Conservation (phyloP, 495 filamentous ascomycete species). For the Penicillium canariense region DNA sequence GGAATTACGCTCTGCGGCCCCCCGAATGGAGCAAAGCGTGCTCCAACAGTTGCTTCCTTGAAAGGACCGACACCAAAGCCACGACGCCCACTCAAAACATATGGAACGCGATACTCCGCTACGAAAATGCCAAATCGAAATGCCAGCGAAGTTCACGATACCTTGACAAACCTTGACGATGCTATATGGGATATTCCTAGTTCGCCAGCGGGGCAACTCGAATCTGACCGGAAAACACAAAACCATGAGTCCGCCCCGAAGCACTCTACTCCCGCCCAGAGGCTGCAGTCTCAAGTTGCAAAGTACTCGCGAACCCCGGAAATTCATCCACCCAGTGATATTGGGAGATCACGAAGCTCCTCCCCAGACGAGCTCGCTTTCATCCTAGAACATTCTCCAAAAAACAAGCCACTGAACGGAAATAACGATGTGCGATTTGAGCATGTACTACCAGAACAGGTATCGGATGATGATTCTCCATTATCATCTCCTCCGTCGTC, state of each 20-base stretch:
- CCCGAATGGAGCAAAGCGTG: neutral
- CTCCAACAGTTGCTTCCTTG: neutral
- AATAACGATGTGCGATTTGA: neutral
- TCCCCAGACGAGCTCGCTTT: slow-evolving; percentile 35
- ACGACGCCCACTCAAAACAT: slow-evolving; percentile 9
- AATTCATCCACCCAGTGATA: neutral
- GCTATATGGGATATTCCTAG: slow-evolving; percentile 25
- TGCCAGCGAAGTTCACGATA: neutral
- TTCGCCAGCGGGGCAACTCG: slow-evolving; percentile 9
- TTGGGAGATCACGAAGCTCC: slow-evolving; percentile 15
- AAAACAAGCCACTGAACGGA: neutral
- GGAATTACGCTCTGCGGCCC: neutral
- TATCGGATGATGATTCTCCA: slow-evolving; percentile 35
- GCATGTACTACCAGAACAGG: neutral
- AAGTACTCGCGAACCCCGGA: neutral
- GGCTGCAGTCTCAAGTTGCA: neutral
- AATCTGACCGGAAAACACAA: slow-evolving; percentile 9
- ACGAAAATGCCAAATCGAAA: slow-evolving; percentile 5
- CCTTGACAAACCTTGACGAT: slow-evolving; percentile 1
- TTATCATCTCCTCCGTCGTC: slow-evolving; percentile 44
- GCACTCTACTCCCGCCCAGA: neutral
- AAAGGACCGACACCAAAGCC: slow-evolving; percentile 5
- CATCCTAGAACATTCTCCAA: slow-evolving; percentile 15
- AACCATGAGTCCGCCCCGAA: slow-evolving; percentile 11
- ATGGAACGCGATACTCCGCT: slow-evolving; percentile 14